Conservation (phyloP, 441 rosid genomes). For the Raphanus hybrid region DNA sequence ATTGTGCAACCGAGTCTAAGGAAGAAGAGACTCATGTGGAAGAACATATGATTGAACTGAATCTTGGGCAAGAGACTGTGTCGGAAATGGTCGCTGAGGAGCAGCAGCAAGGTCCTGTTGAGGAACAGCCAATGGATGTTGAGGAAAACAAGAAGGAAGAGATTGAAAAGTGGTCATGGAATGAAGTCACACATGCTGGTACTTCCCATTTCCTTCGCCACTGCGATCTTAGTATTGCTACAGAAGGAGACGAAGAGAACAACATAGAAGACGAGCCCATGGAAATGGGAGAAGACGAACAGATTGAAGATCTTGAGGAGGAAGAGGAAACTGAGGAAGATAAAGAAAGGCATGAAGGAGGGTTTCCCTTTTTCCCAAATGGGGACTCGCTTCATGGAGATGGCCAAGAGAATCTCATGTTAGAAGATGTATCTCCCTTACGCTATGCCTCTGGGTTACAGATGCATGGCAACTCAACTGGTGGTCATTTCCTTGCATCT, state of each 20-base stretch:
- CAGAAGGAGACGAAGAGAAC: conserved; percentile 32
- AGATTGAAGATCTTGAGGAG: conserved; percentile 33
- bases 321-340: conserved; percentile 19
- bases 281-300: conserved; percentile 42
- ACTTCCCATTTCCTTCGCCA: conserved; percentile 44
- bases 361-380: conserved; percentile 53
- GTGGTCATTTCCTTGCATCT: conserved; percentile 62
- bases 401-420: conserved; percentile 61
- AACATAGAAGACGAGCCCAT: conserved; percentile 24
- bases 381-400: conserved; percentile 54
- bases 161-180: conserved; percentile 34
- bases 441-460: conserved; percentile 52
- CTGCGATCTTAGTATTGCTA: conserved; percentile 45
- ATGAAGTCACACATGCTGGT: conserved; percentile 23
- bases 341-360: conserved; percentile 49
- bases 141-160: conserved; percentile 33
- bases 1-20: conserved; percentile 34
- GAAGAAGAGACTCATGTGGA: conserved; percentile 34
- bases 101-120: conserved; percentile 25
- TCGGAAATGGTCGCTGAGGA: conserved; percentile 29
- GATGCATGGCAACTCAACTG: conserved; percentile 28
- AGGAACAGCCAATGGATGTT: conserved; percentile 16
- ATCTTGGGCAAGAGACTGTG: conserved; percentile 40
- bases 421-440: conserved; percentile 59
- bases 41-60: conserved; percentile 40